phyloP scores from a whole-genome alignment of 148 eudicot genomes.

The Fagopyrum tataricum region DNA sequence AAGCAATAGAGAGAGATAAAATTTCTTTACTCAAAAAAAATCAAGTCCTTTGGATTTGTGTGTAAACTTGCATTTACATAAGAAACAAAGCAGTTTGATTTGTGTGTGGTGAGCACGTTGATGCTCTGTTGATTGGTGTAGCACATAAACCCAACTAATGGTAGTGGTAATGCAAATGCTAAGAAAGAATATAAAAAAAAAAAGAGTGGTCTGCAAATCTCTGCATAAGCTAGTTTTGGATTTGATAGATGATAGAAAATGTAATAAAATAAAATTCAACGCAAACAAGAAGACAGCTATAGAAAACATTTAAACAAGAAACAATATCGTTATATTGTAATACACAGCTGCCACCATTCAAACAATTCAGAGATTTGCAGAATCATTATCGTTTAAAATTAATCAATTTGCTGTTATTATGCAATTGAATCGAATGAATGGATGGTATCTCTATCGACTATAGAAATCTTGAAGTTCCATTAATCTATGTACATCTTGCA shows the following conservation, averaged over 20 bases:
- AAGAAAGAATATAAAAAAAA: too few species aligned
- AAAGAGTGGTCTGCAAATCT: slow-evolving; percentile 3
- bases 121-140: neutral
- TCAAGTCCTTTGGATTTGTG: neutral
- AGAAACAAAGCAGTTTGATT: neutral
- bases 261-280: neutral
- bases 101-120: slow-evolving; percentile 1
- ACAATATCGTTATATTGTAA: too few species aligned
- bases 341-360: too few species aligned
- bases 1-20: neutral
- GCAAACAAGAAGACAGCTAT: neutral
- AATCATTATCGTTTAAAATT: too few species aligned
- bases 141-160: neutral
- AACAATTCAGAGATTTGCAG: too few species aligned
- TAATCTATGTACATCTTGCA: too few species aligned
- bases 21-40: too few species aligned
- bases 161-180: neutral
- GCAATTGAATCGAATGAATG: too few species aligned
- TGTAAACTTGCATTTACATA: neutral
- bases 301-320: neutral
- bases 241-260: neutral
- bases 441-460: too few species aligned
- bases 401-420: too few species aligned
- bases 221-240: neutral
- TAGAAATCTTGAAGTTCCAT: too few species aligned